Evolutionary conservation across 2,329 filamentous ascomycete species (phyloP), one percentile per base, ranked within the genome.

Genomic region (Colletotrichum sp.): DNA sequence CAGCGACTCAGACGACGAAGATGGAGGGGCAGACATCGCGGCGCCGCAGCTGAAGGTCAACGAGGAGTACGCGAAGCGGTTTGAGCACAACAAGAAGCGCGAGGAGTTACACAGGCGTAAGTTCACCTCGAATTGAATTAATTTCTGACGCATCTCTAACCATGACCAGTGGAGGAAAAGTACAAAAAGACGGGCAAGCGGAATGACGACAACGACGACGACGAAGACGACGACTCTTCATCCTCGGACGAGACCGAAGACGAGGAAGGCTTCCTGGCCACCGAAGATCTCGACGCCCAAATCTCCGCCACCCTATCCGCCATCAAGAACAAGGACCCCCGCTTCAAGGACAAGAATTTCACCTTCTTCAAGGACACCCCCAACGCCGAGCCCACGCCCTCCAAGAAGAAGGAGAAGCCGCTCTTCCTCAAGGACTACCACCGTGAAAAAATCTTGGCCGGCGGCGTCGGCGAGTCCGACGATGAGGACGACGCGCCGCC

Each of bases 11-110:
- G 87, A 89, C 56, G 87, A 87, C 71, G 84, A 86, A 62, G 85
- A 85, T 64, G 85, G 85, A 68, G 81, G 84, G 79, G 80, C 81
- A 79, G 79, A 83, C 82, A 73, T 82, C 30, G 78, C 81, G 18
- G 80, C 81, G 32, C 78, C 83, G 48, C 83, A 84, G 34, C 90
- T 98, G 83, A 96, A 94, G 83, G 93, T 99, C 85, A 98, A 99
- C 84, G 89, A 96, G 83, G 95, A 97, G 68, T 99, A 93, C 84
- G 97, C 97, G 58, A 92, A 91, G 79, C 91, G 95, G 55, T 98
- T 98, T 80, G 97, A 99, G 84, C 91, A 98, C 86, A 99, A 99
- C 87, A 98, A 98, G 88, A 98, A 98, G 87, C 92, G 96, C 73
- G 96, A 98, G 82, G 97, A 99, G 83, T 87, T 92, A 78, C 93